phyloP scores from a whole-genome alignment of 345 rosid species.

The Brassica cretica region DNA sequence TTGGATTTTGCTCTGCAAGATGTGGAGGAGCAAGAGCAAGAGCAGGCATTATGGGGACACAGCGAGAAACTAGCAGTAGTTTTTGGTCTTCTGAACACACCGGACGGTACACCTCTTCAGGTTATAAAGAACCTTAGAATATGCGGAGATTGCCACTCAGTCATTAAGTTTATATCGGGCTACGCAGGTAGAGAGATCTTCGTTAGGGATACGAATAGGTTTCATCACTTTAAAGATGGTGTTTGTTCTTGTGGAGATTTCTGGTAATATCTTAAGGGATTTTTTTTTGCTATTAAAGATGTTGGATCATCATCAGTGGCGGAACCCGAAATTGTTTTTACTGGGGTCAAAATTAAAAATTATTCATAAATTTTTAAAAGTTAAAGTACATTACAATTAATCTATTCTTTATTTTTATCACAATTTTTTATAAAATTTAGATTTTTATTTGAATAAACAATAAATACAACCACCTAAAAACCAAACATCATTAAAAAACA shows the following conservation, averaged over 20 bases:
- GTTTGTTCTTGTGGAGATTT: conserved; percentile 63
- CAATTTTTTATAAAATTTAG: no score
- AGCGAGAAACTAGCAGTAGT: conserved; percentile 66
- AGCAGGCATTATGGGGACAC: conserved; percentile 60
- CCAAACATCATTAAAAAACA: no score
- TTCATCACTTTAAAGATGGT: conserved; percentile 63
- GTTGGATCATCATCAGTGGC: background rate
- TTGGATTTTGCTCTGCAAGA: conserved; percentile 43
- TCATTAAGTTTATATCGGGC: conserved; percentile 46
- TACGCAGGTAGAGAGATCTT: conserved; percentile 46
- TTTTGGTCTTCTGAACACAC: conserved; percentile 55
- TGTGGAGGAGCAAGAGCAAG: conserved; percentile 57
- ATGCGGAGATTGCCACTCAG: conserved; percentile 57
- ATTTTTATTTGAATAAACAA: no score
- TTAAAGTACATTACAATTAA: no score
- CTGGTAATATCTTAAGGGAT: conserved; percentile 42
- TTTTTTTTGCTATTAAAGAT: background rate
- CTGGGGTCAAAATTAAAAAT: no score
- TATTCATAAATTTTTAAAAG: no score
- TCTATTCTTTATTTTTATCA: no score
- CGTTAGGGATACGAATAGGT: conserved; percentile 54
- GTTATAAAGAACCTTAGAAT: conserved; percentile 75
- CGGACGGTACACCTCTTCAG: conserved; percentile 53
- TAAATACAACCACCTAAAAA: no score
- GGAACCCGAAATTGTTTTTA: no score